These are phyloP conservation scores for Epichloe baconii DNA, from an alignment of 2,329 filamentous ascomycete species.

Conservation along the genomic window DNA sequence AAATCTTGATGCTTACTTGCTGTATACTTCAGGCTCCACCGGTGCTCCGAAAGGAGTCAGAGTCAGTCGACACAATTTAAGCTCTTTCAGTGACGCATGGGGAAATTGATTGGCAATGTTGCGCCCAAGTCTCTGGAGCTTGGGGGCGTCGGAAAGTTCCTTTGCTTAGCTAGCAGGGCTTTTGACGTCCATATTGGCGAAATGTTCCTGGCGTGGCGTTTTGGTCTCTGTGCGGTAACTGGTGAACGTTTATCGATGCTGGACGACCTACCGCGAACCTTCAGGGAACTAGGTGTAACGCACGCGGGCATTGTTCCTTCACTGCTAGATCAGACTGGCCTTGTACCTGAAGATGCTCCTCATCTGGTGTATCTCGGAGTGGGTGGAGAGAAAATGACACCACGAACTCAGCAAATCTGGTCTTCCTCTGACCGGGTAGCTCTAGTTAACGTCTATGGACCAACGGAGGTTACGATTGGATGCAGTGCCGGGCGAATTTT, in stretches of 20 bases:
- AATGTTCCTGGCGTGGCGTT: slow-evolving; percentile 10
- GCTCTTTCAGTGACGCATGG: slow-evolving; percentile 7
- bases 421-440: background rate
- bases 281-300: slow-evolving; percentile 42
- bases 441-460: slow-evolving; percentile 31
- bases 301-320: slow-evolving; percentile 54
- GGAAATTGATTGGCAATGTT: background rate
- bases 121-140: slow-evolving; percentile 2
- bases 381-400: slow-evolving; percentile 50
- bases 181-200: slow-evolving; percentile 14
- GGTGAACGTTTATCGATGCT: slow-evolving; percentile 5
- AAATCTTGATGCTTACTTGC: slow-evolving; percentile 30
- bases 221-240: slow-evolving; percentile 1
- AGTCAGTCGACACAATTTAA: slow-evolving; percentile 42
- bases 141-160: slow-evolving; percentile 13
- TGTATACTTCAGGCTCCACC: slow-evolving; percentile 54
- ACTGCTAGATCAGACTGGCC: slow-evolving; percentile 40
- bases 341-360: slow-evolving; percentile 42
- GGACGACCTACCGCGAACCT: slow-evolving; percentile 22
- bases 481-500: slow-evolving; percentile 18
- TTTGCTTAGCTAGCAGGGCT: slow-evolving; percentile 12
- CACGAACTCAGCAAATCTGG: slow-evolving; percentile 7
- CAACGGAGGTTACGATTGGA: slow-evolving; percentile 54
- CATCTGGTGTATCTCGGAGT: slow-evolving; percentile 52
- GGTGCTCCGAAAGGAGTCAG: slow-evolving; percentile 55